phyloP scores from a whole-genome alignment of 2,329 filamentous ascomycete genomes.

The Penicillium sp. region DNA sequence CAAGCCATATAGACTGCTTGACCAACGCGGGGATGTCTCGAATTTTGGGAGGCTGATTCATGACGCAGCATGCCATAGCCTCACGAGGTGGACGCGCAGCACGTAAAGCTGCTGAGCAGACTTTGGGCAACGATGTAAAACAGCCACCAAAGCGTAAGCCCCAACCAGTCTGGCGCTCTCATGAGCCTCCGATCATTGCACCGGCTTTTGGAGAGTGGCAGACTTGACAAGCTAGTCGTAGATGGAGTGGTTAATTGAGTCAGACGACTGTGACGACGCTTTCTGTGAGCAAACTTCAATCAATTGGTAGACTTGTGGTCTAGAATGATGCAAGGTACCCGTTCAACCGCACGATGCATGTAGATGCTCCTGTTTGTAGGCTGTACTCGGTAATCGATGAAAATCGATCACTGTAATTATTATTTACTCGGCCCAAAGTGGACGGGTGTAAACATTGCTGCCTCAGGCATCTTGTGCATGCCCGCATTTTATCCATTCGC shows the following conservation, averaged over 20 bases:
- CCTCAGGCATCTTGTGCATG: conserved; percentile 12
- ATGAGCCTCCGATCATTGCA: conserved; percentile 16
- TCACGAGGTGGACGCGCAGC: conserved; percentile 22
- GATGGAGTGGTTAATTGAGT: neutral
- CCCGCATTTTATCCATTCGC: neutral
- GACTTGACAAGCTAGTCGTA: neutral
- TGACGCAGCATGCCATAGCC: conserved; percentile 19
- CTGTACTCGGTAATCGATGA: too few relatives aligned
- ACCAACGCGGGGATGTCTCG: too few relatives aligned
- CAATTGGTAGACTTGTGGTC: too few relatives aligned
- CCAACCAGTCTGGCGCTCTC: neutral
- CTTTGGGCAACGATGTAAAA: conserved; percentile 4
- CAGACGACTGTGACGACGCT: neutral
- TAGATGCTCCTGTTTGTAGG: too few relatives aligned
- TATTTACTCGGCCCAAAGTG: conserved; percentile 12
- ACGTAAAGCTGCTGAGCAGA: conserved; percentile 8
- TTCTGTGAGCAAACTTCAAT: too few relatives aligned
- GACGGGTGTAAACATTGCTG: conserved; percentile 15
- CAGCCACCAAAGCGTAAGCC: conserved; percentile 2
- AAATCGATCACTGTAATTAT: neutral
- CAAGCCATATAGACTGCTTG: too few relatives aligned
- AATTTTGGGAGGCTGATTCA: neutral
- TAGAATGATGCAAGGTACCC: too few relatives aligned
- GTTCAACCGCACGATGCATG: too few relatives aligned
- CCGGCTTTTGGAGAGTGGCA: conserved; percentile 20